Base-by-base conservation (phyloP, 176 grass and related monocot genomes). In the Cenchrus americanus region DNA sequence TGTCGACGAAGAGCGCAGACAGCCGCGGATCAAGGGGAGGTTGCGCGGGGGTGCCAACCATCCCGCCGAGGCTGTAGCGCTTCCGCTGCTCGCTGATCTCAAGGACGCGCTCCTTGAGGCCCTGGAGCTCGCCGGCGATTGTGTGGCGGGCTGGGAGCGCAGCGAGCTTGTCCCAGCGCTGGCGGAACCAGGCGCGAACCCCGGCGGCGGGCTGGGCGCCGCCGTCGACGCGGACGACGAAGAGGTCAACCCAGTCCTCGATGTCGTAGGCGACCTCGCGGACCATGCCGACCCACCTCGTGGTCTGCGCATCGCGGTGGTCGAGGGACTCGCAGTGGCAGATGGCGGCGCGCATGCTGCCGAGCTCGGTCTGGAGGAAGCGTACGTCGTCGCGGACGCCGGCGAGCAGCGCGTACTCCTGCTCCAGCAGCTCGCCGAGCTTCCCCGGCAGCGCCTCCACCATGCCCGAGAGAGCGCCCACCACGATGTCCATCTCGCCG, bases 401-500 rank as follows among this genome's bases (percentile, higher is more conserved):
- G 40, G 81, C 37, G 50, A 88, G 87, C 24, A 88, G 81, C 7
- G 9, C 65, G 68, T 67, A 84, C 81, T 84, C 67, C 87, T 88
- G 75, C 81, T 50, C 46, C 49, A 88, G 59, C 67, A 88, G 81
- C 48, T 57, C 87, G 14, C 19, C 81, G 40, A 88, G 87, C 75
- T 74, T 88, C 40, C 58, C 81, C 50, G 81, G 87, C 68, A 88
- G 59, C 2, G 75, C 81, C 5, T 88, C 81, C 81, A 79, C 75
- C 59, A 88, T 58, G 81, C 81, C 81, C 5, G 81, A 79, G 23
- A 88, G 67, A 14, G 67, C 86, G 18, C 80, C 81, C 81, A 88
- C 86, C 12, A 77, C 75, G 75, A 88, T 48, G 13, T 88, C 87
- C 87, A 88, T 88, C 57, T 57, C 34, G 66, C 58, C 73, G 47